Evolutionary conservation across 2,329 filamentous ascomycete genomes (phyloP), one percentile per base, ranked within the genome.

Genomic region (Penicillium thymicola): DNA sequence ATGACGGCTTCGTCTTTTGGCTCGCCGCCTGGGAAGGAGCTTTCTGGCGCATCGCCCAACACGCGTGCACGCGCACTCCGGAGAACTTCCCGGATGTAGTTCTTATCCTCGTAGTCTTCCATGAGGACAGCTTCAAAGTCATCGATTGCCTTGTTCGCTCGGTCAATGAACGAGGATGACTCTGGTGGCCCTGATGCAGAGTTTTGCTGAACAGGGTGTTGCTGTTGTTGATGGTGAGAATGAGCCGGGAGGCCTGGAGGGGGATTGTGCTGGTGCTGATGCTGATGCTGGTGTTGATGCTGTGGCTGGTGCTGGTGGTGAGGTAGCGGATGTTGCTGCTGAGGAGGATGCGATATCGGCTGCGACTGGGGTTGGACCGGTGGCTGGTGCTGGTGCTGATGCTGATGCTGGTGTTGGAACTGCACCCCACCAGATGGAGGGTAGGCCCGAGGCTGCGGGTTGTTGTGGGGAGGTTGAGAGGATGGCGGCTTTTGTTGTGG

Each of bases 71-170:
- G 73, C 23, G 75, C 75, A 58, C 75, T 77, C 56, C 72, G 72
- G 11, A 77, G 70, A 34, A 77, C 75, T 61, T 76, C 73, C 27
- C 73, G 72, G 60, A 77, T 76, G 58, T 77, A 77, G 53, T 77
- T 74, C 65, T 76, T 75, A 58, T 77, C 75, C 54, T 77, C 74
- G 51, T 76, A 77, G 57, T 77, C 75, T 57, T 77, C 75, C 69
- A 76, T 75, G 14, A 77, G 69, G 13, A 77, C 74, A 18, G 73
- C 71, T 57, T 77, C 75, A 49, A 77, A 77, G 59, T 76, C 73
- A 54, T 77, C 75, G 52, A 77, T 76, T 23, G 75, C 75, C 62
- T 76, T 76, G 62, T 72, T 75, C 11, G 75, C 75, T 28, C 74
- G 70, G 14, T 75, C 71, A 51, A 68, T 69, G 66, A 77, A 77